These are phyloP conservation scores for Komagataella ulmi DNA, from an alignment of 805 yeast species.

Conservation along the genomic window DNA sequence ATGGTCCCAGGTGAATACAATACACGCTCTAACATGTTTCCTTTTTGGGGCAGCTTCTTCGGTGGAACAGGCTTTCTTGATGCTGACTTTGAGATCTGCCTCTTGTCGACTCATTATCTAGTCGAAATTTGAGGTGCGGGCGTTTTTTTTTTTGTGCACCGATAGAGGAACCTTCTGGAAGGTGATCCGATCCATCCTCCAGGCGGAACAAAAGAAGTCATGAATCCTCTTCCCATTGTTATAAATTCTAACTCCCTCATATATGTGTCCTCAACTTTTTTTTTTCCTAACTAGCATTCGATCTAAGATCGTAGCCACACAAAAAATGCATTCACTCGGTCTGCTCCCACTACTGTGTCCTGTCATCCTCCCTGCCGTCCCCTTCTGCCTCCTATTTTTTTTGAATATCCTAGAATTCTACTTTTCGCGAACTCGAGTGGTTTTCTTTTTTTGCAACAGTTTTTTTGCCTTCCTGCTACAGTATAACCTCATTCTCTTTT, in stretches of 20 bases:
- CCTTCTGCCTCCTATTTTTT: background rate
- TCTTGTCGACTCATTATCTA: constrained; percentile 13
- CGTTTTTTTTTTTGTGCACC: background rate
- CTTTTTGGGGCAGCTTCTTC: constrained; percentile 93
- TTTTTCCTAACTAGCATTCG: too few species aligned
- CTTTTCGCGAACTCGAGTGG: background rate
- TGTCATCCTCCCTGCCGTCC: background rate
- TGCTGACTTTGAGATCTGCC: constrained; percentile 29
- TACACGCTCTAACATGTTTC: constrained; percentile 91
- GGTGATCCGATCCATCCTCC: background rate
- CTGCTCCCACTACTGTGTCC: background rate
- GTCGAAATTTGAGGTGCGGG: constrained; percentile 3
- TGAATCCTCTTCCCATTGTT: background rate
- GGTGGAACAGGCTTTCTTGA: constrained; percentile 72
- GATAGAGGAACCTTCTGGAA: background rate
- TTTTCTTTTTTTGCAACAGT: background rate
- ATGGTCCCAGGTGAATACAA: constrained; percentile 94
- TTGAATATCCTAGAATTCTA: background rate
- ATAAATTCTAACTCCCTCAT: background rate
- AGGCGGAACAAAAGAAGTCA: background rate
- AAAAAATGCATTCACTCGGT: too few species aligned
- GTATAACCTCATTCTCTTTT: background rate
- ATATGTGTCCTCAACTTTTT: background rate
- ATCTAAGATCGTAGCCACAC: too few species aligned
- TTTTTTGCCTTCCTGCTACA: background rate